A percentile compares a stretch with the other conserved stretches of the same genome.
These are phyloP conservation scores for Cutaneotrichosporon cavernicola DNA, from an alignment of 1,284 basidiomycete species.

Conservation along the genomic window DNA sequence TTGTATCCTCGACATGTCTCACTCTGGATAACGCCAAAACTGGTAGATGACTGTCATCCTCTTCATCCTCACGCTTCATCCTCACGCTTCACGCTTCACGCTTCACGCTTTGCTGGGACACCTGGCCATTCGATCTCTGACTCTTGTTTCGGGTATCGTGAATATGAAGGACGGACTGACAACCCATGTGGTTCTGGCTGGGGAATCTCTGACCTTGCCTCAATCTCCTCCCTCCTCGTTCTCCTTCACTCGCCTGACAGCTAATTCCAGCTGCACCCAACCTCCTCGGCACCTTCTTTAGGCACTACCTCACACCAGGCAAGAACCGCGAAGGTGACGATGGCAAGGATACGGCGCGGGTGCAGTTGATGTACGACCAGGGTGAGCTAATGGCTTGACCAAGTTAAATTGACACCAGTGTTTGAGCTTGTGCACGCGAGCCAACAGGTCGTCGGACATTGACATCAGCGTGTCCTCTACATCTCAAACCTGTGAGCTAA, in stretches of 20 bases:
- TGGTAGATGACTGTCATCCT: no score
- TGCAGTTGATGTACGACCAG: slow-evolving; percentile 79
- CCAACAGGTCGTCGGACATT: neutral
- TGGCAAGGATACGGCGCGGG: slow-evolving; percentile 61
- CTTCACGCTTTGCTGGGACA: neutral
- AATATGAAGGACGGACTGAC: slow-evolving; percentile 14
- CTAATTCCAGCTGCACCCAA: neutral
- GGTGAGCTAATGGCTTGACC: slow-evolving; percentile 34
- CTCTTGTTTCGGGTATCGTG: no score
- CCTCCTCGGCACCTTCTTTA: slow-evolving; percentile 63
- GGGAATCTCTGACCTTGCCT: neutral
- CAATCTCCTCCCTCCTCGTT: no score
- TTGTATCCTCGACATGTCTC: no score
- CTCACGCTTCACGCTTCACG: neutral
- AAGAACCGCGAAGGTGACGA: slow-evolving; percentile 49
- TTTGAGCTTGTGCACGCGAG: slow-evolving; percentile 59
- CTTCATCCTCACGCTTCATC: neutral
- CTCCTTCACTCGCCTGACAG: neutral
- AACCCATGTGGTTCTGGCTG: slow-evolving; percentile 1
- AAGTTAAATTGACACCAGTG: slow-evolving; percentile 9
- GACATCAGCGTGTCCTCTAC: slow-evolving; percentile 61
- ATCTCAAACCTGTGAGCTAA: slow-evolving; percentile 56
- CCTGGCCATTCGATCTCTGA: neutral
- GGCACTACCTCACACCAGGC: slow-evolving; percentile 70
- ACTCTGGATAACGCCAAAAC: no score